Percentiles rank a stretch among this genome's conserved stretches.
Conservation (phyloP, 306 rosid genomes). For the Begonia peltatifolia region DNA sequence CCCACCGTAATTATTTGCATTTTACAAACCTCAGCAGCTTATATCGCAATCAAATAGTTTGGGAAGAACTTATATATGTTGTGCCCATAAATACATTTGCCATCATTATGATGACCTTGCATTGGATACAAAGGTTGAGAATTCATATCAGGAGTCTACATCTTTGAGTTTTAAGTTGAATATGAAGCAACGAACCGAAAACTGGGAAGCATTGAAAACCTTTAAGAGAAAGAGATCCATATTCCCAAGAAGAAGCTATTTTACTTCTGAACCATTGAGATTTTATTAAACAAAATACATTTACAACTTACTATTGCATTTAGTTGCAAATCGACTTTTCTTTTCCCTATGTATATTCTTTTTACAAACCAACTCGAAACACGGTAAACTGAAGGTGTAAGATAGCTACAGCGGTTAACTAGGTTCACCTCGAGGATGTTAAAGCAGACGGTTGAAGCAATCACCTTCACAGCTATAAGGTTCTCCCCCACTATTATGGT, state of each 20-base stretch:
- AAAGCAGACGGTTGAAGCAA: conserved; percentile 49
- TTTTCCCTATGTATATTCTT: conserved; percentile 9
- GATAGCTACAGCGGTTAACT: conserved; percentile 32
- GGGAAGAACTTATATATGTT: too few relatives aligned
- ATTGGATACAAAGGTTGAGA: conserved; percentile 4
- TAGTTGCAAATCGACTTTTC: neutral
- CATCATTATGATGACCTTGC: conserved; percentile 8
- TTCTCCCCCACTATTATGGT: conserved; percentile 85
- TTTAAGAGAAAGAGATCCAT: conserved; percentile 7
- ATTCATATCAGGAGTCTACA: neutral
- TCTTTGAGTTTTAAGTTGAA: too few relatives aligned
- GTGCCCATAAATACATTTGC: neutral
- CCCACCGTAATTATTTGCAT: too few relatives aligned
- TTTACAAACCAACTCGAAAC: conserved; percentile 33
- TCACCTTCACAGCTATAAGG: conserved; percentile 43
- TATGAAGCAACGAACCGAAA: too few relatives aligned
- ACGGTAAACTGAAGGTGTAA: conserved; percentile 24
- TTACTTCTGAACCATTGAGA: conserved; percentile 9
- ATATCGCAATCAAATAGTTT: too few relatives aligned
- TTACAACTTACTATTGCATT: conserved; percentile 15
- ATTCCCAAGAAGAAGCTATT: conserved; percentile 2
- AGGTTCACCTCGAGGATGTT: conserved; percentile 92
- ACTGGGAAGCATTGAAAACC: neutral
- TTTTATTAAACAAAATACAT: conserved; percentile 19
- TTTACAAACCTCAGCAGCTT: too few relatives aligned